Evolutionary conservation across 164 flowering plant genomes (phyloP).

Genomic region (Chimonanthus salicifolius): DNA sequence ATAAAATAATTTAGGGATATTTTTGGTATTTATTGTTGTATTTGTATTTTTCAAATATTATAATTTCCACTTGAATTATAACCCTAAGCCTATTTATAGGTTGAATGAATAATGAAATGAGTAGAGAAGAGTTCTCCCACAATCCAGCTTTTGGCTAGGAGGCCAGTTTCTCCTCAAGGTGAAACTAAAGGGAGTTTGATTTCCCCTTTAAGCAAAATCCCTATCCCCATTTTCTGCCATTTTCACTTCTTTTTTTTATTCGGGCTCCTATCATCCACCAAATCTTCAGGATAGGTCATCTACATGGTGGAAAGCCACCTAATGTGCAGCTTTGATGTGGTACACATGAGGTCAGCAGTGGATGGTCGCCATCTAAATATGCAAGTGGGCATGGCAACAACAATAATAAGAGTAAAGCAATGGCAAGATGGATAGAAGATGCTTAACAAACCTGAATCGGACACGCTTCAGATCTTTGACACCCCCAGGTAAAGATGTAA

Average conservation of each 20-base stretch:
- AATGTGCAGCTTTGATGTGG: not conserved
- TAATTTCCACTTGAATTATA: too few species aligned
- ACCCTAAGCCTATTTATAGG: too few species aligned
- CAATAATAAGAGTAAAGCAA: not conserved
- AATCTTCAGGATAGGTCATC: not conserved
- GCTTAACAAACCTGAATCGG: constrained; percentile 76
- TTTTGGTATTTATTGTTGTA: too few species aligned
- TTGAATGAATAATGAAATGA: too few species aligned
- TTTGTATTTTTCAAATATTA: too few species aligned
- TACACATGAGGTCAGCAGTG: not conserved
- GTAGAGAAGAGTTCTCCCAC: too few species aligned
- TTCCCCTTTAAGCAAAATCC: not conserved
- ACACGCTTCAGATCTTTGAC: constrained; percentile 84
- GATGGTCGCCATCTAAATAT: not conserved
- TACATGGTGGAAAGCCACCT: not conserved
- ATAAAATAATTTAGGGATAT: too few species aligned
- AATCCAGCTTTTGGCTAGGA: too few species aligned
- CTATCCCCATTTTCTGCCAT: not conserved
- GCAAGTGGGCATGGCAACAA: not conserved
- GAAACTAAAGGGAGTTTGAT: too few species aligned
- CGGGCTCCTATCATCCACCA: not conserved
- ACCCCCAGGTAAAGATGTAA: constrained; percentile 81
- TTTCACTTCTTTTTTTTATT: too few species aligned
- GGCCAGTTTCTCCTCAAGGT: too few species aligned
- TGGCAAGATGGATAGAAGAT: not conserved